phyloP scores from a whole-genome alignment of 2,329 filamentous ascomycete species.

The Blastomyces silverae region DNA sequence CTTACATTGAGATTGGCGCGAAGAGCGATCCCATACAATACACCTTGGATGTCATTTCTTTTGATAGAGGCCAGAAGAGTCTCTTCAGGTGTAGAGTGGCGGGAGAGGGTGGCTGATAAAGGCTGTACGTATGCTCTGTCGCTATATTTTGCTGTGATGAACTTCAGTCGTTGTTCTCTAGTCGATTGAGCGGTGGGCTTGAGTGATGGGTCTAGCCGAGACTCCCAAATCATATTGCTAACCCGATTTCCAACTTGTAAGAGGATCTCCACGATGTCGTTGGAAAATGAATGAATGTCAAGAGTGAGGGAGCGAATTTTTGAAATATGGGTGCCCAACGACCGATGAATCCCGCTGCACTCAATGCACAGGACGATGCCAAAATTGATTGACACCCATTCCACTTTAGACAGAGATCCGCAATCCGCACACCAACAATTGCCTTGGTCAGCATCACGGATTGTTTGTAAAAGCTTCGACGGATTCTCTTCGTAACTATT shows the following conservation, averaged over 20 bases:
- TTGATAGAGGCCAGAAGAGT: slow-evolving; percentile 88
- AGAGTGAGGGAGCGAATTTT: slow-evolving; percentile 93
- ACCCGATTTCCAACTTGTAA: slow-evolving; percentile 87
- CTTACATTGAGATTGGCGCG: slow-evolving; percentile 78
- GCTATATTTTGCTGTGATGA: slow-evolving; percentile 92
- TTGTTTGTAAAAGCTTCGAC: slow-evolving; percentile 74
- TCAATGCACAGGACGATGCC: slow-evolving; percentile 96
- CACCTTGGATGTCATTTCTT: slow-evolving; percentile 88
- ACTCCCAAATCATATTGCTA: slow-evolving; percentile 96
- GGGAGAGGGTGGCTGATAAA: slow-evolving; percentile 61
- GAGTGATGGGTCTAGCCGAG: slow-evolving; percentile 62
- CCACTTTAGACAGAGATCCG: slow-evolving; percentile 81
- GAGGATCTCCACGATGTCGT: slow-evolving; percentile 91
- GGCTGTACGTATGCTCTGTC: slow-evolving; percentile 76
- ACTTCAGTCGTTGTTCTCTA: slow-evolving; percentile 83
- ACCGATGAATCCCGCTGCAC: slow-evolving; percentile 94
- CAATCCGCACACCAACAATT: slow-evolving; percentile 95
- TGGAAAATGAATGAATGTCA: slow-evolving; percentile 92
- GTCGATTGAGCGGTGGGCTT: slow-evolving; percentile 74
- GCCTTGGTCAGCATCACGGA: slow-evolving; percentile 83
- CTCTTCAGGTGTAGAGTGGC: slow-evolving; percentile 74
- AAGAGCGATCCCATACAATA: slow-evolving; percentile 82
- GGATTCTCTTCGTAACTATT: slow-evolving; percentile 73
- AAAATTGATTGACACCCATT: slow-evolving; percentile 98
- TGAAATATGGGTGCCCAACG: slow-evolving; percentile 92